These are phyloP conservation scores for Schizochytrium sp. DNA, from an alignment of 108 stramenopile species.

Conservation along the genomic window DNA sequence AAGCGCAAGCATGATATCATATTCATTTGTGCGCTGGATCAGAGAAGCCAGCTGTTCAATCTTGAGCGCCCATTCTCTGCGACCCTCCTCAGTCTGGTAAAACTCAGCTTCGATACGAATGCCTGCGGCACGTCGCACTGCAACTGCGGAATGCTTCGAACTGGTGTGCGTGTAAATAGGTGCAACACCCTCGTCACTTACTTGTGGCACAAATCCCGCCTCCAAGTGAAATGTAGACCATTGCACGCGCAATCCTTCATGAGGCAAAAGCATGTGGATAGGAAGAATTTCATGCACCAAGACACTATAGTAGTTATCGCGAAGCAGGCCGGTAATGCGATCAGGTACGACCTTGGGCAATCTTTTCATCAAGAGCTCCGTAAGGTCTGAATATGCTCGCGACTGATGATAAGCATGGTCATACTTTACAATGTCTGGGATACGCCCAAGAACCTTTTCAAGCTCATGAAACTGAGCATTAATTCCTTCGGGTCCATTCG, in stretches of 20 bases:
- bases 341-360: not conserved
- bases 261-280: not conserved
- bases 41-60: slow-evolving; percentile 1
- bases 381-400: not conserved
- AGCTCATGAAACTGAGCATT: not conserved
- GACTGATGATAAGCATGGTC: slow-evolving; percentile 6
- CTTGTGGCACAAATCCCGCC: not conserved
- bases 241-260: not conserved
- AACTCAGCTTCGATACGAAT: not conserved
- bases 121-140: not conserved
- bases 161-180: slow-evolving; percentile 9
- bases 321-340: not conserved
- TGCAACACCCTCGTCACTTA: not conserved
- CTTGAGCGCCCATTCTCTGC: not conserved
- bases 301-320: not conserved
- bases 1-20: not conserved
- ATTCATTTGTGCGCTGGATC: slow-evolving; percentile 30
- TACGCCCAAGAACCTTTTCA: not conserved
- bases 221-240: not conserved
- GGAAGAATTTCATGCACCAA: not conserved
- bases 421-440: not conserved
- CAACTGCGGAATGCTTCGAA: not conserved
- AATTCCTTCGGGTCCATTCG: not conserved
- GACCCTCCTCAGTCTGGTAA: slow-evolving; percentile 24
- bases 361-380: not conserved